Base-by-base conservation (phyloP, 1,284 basidiomycete species). In the Quambalaria eucalypti region DNA sequence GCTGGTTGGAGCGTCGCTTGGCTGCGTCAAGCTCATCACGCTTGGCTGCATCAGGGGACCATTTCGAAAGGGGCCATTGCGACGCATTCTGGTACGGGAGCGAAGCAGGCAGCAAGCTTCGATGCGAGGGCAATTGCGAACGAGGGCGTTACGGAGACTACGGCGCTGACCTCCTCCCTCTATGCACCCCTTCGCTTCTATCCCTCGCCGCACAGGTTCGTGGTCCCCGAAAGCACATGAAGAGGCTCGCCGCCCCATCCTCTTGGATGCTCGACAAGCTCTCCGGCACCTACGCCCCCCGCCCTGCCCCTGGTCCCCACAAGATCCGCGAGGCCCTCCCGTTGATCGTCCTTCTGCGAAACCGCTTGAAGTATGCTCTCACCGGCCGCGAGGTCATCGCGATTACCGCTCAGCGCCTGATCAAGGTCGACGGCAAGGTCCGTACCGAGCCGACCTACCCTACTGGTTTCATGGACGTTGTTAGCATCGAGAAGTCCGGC, bases 201-300 rank as follows among this genome's bases (percentile, higher is more conserved):
- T n/a, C n/a, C n/a, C n/a, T n/a, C n/a, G n/a, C n/a, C n/a, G n/a
- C n/a, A n/a, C n/a, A 68, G 72, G 72, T 72, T 66, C 72, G 92
- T 80, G 93, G 93, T 86, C 93, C 93, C 71, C 93, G 90, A 87
- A 97, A 97, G 82, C 93, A 98, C 79, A 84, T 97, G 82, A 96
- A 96, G 85, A 89, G 93, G 77, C 85, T 97, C 68, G 85, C 87
- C 72, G 95, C 95, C 71, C 95, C 95, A 67, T 93, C 90, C 59
- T 88, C 90, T 82, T 98, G 95, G 95, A 95, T 98, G 90, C 84
- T 98, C 71, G 91, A 97, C 84, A 98, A 98, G 82, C 81, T 98
- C 76, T 87, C 89, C 80, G 93, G 93, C 68, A 95, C 90, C 76
- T 96, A 96, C 78, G 92, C 91, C 76, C 89, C 91, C 71, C 88